Percentiles rank a stretch among this genome's conserved stretches.
Evolutionary conservation across 148 eudicot genomes (phyloP).

Genomic region (Selenicereus undatus): DNA sequence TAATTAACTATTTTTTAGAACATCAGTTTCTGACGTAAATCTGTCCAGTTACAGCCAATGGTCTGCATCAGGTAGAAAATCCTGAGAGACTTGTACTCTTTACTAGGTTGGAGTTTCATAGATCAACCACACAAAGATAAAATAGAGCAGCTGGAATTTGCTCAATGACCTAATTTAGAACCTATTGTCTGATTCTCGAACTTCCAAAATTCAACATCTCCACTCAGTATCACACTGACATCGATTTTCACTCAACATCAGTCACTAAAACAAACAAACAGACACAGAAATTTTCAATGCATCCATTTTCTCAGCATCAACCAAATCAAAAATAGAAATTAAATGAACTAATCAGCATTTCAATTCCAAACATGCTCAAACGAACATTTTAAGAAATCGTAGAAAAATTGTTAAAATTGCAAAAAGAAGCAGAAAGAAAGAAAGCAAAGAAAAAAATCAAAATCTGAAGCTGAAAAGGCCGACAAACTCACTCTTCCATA

Average conservation of each 20-base stretch:
- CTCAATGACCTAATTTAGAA: neutral
- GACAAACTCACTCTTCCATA: slow-evolving; percentile 53
- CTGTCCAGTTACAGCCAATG: neutral
- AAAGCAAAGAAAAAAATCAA: neutral
- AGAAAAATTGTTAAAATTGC: neutral
- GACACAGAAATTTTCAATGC: neutral
- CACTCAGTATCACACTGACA: neutral
- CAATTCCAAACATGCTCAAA: neutral
- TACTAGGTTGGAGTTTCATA: neutral
- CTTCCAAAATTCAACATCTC: neutral
- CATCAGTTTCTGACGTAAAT: neutral
- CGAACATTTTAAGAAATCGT: neutral
- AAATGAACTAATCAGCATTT: neutral
- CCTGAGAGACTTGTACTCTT: neutral
- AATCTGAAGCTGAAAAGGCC: neutral
- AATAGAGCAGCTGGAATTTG: neutral
- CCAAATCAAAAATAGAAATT: neutral
- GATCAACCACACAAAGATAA: neutral
- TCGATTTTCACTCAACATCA: neutral
- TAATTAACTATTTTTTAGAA: neutral
- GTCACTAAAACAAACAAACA: neutral
- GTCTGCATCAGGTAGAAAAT: neutral
- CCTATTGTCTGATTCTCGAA: neutral
- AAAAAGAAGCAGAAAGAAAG: neutral
- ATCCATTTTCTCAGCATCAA: slow-evolving; percentile 3